phyloP scores from a whole-genome alignment of 305 asterid species.

The Rubia tinctorum region DNA sequence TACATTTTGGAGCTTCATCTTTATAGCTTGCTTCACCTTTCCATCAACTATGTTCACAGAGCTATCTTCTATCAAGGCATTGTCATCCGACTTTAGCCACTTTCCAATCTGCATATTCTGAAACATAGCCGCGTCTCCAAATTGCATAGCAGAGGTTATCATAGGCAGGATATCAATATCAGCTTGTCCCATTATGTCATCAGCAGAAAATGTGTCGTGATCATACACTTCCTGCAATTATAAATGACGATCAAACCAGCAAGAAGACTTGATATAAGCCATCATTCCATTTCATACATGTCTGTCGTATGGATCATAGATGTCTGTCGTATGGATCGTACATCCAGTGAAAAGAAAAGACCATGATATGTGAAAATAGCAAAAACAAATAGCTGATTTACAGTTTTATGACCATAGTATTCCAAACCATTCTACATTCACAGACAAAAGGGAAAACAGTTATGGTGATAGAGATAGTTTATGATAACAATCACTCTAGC shows the following conservation, averaged over 20 bases:
- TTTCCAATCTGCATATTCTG: constrained; percentile 91
- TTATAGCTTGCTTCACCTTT: constrained; percentile 66
- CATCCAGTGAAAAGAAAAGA: background rate
- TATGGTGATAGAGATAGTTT: background rate
- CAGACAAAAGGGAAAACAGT: background rate
- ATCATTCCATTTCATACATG: background rate
- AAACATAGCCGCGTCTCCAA: constrained; percentile 70
- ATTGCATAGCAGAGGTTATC: constrained; percentile 95
- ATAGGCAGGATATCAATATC: constrained; percentile 93
- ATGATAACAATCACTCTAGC: background rate
- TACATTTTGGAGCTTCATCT: constrained; percentile 85
- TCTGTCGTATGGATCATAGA: background rate
- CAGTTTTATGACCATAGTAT: background rate
- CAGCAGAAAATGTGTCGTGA: constrained; percentile 89
- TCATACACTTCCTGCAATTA: constrained; percentile 72
- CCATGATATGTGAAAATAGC: background rate
- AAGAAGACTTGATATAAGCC: background rate
- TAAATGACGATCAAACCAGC: background rate
- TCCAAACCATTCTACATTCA: background rate
- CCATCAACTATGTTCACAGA: constrained; percentile 84
- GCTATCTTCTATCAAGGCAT: constrained; percentile 79
- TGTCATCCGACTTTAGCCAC: constrained; percentile 81
- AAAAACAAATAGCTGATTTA: background rate
- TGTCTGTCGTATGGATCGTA: background rate
- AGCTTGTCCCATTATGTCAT: constrained; percentile 94